These are phyloP conservation scores for Ganoderma resinaceum DNA, from an alignment of 1,284 basidiomycete species.

Conservation along the genomic window DNA sequence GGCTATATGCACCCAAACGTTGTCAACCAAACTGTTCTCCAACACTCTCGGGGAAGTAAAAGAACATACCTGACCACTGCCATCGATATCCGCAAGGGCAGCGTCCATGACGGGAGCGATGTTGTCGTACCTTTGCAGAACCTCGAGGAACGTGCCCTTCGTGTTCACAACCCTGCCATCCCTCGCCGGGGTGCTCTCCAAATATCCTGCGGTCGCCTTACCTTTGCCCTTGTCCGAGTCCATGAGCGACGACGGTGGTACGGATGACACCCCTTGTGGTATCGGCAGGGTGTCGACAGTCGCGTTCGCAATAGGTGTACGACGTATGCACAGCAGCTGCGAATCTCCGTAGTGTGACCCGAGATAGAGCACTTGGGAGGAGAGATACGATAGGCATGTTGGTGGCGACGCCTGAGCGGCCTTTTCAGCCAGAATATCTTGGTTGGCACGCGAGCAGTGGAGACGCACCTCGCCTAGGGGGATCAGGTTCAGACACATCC, in stretches of 20 bases:
- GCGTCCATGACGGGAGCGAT: constrained; percentile 92
- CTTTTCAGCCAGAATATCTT: background rate
- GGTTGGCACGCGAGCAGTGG: constrained; percentile 2
- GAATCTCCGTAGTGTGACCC: constrained; percentile 89
- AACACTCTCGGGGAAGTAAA: background rate
- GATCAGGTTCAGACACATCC: constrained; percentile 60
- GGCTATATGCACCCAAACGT: constrained; percentile 44
- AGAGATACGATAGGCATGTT: constrained; percentile 80
- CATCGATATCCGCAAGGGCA: constrained; percentile 76
- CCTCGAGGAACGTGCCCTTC: constrained; percentile 59
- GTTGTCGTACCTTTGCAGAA: constrained; percentile 76
- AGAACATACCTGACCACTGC: constrained; percentile 71
- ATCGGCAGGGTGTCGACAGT: constrained; percentile 58
- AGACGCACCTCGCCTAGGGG: constrained; percentile 77
- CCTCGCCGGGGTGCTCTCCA: constrained; percentile 28
- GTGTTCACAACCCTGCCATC: constrained; percentile 58
- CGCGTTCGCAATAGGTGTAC: constrained; percentile 50
- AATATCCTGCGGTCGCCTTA: constrained; percentile 20
- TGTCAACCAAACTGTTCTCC: background rate
- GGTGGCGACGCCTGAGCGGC: constrained; percentile 72
- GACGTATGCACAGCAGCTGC: constrained; percentile 70
- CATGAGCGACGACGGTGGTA: constrained; percentile 40
- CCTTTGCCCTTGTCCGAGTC: constrained; percentile 28
- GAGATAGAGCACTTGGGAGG: constrained; percentile 77
- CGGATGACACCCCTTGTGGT: constrained; percentile 50